phyloP scores from a whole-genome alignment of 2,329 filamentous ascomycete genomes.

The Dichotomopilus funicola region DNA sequence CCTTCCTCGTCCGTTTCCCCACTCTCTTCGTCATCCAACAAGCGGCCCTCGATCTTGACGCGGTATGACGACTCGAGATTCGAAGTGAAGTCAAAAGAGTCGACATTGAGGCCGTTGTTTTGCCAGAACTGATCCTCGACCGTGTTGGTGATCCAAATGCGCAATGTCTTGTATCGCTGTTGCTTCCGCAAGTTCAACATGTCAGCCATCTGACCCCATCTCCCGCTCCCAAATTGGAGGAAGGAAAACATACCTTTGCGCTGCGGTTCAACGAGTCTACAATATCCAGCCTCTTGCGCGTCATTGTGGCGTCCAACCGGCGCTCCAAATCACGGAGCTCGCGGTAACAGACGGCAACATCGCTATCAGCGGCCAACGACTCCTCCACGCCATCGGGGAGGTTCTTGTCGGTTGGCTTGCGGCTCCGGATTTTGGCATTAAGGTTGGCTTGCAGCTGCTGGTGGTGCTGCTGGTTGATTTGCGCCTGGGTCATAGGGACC shows the following conservation, averaged over 20 bases:
- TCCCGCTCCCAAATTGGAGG: slow-evolving; percentile 4
- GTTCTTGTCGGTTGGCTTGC: slow-evolving; percentile 90
- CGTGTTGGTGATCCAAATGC: slow-evolving; percentile 92
- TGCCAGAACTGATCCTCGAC: slow-evolving; percentile 95
- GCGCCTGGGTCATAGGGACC: slow-evolving; percentile 47
- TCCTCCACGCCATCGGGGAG: slow-evolving; percentile 86
- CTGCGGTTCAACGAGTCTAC: slow-evolving; percentile 72
- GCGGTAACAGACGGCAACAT: slow-evolving; percentile 75
- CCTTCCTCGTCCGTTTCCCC: slow-evolving; percentile 45
- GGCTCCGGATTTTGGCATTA: slow-evolving; percentile 70
- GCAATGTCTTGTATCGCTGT: slow-evolving; percentile 73
- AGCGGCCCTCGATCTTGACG: slow-evolving; percentile 83
- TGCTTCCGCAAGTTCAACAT: no score
- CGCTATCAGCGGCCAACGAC: slow-evolving; percentile 60
- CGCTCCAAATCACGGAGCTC: slow-evolving; percentile 81
- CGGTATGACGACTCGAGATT: slow-evolving; percentile 74
- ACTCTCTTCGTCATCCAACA: slow-evolving; percentile 65
- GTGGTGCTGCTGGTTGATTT: slow-evolving; percentile 45
- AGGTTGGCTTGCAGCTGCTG: slow-evolving; percentile 46
- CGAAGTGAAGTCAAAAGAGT: slow-evolving; percentile 75
- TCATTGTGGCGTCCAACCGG: slow-evolving; percentile 83
- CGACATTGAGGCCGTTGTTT: slow-evolving; percentile 57
- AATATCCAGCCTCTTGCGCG: slow-evolving; percentile 87
- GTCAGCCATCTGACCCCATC: background rate
- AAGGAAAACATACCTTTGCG: slow-evolving; percentile 49